Evolutionary conservation across 139 green algal species (phyloP).

Genomic region (Volvox reticuliferus): DNA sequence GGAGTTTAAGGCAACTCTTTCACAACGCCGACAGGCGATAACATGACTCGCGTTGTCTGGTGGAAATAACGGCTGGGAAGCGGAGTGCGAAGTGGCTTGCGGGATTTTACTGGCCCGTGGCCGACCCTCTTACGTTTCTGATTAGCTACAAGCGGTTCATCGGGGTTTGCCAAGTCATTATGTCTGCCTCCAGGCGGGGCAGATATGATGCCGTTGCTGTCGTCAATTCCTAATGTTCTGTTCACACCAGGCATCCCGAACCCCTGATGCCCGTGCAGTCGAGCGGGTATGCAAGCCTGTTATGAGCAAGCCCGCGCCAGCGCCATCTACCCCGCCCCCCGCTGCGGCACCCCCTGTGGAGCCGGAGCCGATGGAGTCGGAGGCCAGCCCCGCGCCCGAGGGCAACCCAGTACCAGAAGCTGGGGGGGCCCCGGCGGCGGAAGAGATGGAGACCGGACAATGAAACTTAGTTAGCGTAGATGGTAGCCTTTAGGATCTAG

Average conservation of each 20-base stretch:
- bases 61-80: not conserved
- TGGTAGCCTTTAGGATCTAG: too few species aligned
- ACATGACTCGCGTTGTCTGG: too few species aligned
- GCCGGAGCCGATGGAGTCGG: slow-evolving; percentile 48
- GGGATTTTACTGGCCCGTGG: not conserved
- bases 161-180: not conserved
- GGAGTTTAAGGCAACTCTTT: too few species aligned
- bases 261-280: slow-evolving; percentile 53
- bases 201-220: not conserved
- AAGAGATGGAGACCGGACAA: slow-evolving; percentile 38
- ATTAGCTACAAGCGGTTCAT: not conserved
- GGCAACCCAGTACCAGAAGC: not conserved
- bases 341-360: slow-evolving; percentile 14
- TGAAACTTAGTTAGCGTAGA: not conserved
- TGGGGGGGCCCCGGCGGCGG: not conserved
- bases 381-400: slow-evolving; percentile 20
- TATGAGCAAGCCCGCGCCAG: slow-evolving; percentile 84
- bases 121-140: not conserved
- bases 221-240: not conserved
- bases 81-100: too few species aligned
- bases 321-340: slow-evolving; percentile 65
- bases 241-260: not conserved
- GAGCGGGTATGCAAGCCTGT: slow-evolving; percentile 87
- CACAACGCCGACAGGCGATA: too few species aligned
- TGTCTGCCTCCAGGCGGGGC: not conserved